phyloP scores from a whole-genome alignment of 805 yeast species.

The Ogataea zsoltii region DNA sequence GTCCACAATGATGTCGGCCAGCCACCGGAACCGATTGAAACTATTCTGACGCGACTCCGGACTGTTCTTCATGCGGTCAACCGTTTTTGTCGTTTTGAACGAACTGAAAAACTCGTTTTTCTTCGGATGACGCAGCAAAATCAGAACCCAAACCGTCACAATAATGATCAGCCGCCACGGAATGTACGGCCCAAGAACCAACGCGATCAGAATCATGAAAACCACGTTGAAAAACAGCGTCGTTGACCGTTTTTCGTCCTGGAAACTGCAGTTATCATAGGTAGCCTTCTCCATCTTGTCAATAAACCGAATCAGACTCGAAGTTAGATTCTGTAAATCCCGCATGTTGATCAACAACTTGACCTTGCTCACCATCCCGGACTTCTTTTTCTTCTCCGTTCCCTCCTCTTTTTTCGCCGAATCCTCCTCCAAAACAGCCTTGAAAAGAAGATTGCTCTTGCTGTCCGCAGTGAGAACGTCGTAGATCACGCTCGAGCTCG shows the following conservation, averaged over 20 bases:
- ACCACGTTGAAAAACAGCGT: slow-evolving; percentile 49
- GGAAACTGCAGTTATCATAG: slow-evolving; percentile 67
- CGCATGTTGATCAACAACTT: slow-evolving; percentile 62
- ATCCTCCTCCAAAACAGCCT: slow-evolving; percentile 17
- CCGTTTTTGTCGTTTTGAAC: slow-evolving; percentile 32
- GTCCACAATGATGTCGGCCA: slow-evolving; percentile 56
- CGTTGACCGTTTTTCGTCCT: slow-evolving; percentile 68
- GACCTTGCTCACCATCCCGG: slow-evolving; percentile 31
- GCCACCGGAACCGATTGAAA: slow-evolving; percentile 6
- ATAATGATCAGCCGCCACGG: slow-evolving; percentile 68
- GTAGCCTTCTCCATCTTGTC: slow-evolving; percentile 56
- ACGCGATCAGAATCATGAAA: slow-evolving; percentile 40
- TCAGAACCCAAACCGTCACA: slow-evolving; percentile 53
- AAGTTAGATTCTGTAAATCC: slow-evolving; percentile 68
- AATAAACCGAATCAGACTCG: slow-evolving; percentile 50
- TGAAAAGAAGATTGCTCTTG: slow-evolving; percentile 15
- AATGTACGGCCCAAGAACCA: slow-evolving; percentile 49
- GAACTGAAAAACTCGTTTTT: slow-evolving; percentile 20
- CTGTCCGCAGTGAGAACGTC: slow-evolving; percentile 20
- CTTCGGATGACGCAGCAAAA: slow-evolving; percentile 63
- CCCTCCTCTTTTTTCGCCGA: slow-evolving; percentile 6
- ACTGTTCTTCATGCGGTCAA: neutral
- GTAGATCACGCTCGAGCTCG: slow-evolving; percentile 14
- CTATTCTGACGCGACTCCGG: neutral
- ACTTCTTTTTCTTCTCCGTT: slow-evolving; percentile 3